Conservation (phyloP, 208 protist genomes). For the Spironucleus salmonicida region DNA sequence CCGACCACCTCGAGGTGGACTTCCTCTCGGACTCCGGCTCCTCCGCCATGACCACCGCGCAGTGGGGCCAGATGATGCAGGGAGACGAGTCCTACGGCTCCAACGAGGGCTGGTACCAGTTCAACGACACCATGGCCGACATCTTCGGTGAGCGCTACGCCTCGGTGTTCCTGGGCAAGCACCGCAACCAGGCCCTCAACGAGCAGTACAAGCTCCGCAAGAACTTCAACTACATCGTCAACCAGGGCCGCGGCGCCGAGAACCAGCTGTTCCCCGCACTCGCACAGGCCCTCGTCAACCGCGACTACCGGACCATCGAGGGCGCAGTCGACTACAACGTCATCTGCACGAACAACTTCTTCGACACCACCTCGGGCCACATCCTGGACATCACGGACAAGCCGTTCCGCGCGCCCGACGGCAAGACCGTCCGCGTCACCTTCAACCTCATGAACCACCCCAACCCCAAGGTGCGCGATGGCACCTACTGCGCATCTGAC, state of each 20-base stretch:
- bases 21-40: constrained; percentile 34
- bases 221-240: constrained; percentile 34
- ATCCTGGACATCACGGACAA: neutral
- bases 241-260: constrained; percentile 32
- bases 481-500: neutral
- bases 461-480: neutral
- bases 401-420: neutral
- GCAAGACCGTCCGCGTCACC: neutral
- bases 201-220: neutral
- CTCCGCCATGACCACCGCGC: constrained; percentile 24
- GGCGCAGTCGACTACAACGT: neutral
- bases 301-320: neutral
- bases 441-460: neutral
- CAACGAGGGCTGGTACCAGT: constrained; percentile 28
- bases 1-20: constrained; percentile 27
- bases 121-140: neutral
- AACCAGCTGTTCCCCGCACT: constrained; percentile 16
- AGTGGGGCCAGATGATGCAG: constrained; percentile 22
- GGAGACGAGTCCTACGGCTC: constrained; percentile 32
- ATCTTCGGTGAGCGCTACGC: neutral
- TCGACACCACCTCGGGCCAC: constrained; percentile 27
- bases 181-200: neutral
- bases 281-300: neutral
- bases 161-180: neutral
- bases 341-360: constrained; percentile 10